A percentile compares a stretch with the other conserved stretches of the same genome.
These are phyloP conservation scores for Sporisorium scitamineum DNA, from an alignment of 1,284 basidiomycete species.

Conservation along the genomic window DNA sequence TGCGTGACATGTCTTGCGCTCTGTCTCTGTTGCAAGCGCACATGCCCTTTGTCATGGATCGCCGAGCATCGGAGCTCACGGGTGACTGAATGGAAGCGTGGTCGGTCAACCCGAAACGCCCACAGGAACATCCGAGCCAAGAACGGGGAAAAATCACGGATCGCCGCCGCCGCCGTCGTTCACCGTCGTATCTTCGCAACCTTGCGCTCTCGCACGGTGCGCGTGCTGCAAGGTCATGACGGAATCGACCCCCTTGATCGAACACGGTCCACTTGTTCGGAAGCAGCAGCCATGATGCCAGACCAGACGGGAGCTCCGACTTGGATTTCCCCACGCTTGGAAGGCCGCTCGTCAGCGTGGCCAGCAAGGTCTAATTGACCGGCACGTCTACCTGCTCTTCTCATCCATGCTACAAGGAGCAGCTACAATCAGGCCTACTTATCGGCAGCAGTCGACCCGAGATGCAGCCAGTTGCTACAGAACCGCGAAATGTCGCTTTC, in stretches of 20 bases:
- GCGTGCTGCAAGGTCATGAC: neutral
- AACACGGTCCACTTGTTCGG: too few species aligned
- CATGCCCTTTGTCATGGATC: neutral
- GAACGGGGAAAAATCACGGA: slow-evolving; percentile 10
- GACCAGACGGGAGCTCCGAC: neutral
- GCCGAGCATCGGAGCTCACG: slow-evolving; percentile 1
- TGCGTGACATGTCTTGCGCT: neutral
- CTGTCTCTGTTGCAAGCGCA: slow-evolving; percentile 1
- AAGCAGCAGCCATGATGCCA: neutral
- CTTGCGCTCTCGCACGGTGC: neutral
- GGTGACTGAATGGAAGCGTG: neutral
- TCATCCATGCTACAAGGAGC: too few species aligned
- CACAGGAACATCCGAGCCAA: neutral
- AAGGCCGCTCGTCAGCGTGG: neutral
- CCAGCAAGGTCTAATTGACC: neutral
- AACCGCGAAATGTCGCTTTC: neutral
- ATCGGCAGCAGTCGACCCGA: too few species aligned
- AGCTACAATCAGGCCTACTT: too few species aligned
- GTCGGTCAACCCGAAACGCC: too few species aligned
- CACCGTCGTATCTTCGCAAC: neutral
- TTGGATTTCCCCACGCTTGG: neutral
- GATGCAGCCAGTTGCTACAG: neutral
- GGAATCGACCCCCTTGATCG: neutral
- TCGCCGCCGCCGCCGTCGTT: neutral
- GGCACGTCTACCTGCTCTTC: too few species aligned